Base-by-base conservation (phyloP, 2,329 filamentous ascomycete species). In the Colletotrichum horii region DNA sequence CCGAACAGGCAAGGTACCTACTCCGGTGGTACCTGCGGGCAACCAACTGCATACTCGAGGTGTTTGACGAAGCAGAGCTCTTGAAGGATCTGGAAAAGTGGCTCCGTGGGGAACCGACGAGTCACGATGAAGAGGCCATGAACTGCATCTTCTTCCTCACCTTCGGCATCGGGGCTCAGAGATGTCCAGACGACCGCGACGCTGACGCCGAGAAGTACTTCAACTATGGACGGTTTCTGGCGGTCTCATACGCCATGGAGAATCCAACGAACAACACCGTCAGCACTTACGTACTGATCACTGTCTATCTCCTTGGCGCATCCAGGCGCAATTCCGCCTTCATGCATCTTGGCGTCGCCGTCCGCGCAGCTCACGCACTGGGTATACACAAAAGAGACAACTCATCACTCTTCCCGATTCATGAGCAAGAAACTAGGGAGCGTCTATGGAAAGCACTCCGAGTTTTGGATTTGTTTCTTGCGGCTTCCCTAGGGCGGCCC, bases 301-400 rank as follows among this genome's bases (percentile, higher is more conserved):
- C 84, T 14, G 82, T 84, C 79, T 86, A 84, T 70, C 79, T 86
- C 0, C 76, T 85, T 0, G 81, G 80, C 3, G 82, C 81, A 4
- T 84, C 82, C 4, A 80, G 83, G 3, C 79, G 82, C 1, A 85
- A 85, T 48, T 82, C 84, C 5, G 84, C 84, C 0, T 85, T 83
- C 14, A 83, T 85, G 82, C 81, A 84, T 32, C 79, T 86, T 4
- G 84, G 84, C 4, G 81, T 83, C 55, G 84, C 84, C 3, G 83
- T 82, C 2, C 78, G 83, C 24, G 86, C 87, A 8, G 83, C 83
- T 3, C 82, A 83, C 58, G 80, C 83, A 0, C 76, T 85, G 8
- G 83, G 83, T 1, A 79, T 84, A 2, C 81, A 84, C 48, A 78
- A 80, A 4, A 72, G 79, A 9, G 78, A 84, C 28, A 80, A 82